A percentile compares a stretch with the other conserved stretches of the same genome.
Conservation (phyloP, 2,329 filamentous ascomycete genomes). For the Lecanoromycetidae sp. region DNA sequence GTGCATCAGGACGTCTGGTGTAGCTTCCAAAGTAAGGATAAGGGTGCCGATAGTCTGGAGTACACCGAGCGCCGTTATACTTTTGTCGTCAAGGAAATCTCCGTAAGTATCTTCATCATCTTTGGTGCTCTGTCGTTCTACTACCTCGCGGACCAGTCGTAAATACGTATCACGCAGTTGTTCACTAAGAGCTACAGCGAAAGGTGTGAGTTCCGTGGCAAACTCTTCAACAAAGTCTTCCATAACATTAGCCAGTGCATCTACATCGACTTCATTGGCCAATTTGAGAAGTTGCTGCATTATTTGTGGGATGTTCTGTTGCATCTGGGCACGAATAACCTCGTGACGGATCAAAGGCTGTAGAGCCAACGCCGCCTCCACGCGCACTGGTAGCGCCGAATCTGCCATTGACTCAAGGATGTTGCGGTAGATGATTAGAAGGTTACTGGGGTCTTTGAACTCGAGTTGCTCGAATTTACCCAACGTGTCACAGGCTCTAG, state of each 20-base stretch:
- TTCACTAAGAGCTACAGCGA: conserved; percentile 89
- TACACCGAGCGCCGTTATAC: conserved; percentile 90
- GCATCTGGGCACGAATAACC: conserved; percentile 87
- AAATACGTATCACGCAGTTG: conserved; percentile 94
- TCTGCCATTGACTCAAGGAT: conserved; percentile 97
- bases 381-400: conserved; percentile 78
- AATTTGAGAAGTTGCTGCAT: conserved; percentile 98
- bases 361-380: conserved; percentile 84
- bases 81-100: conserved; percentile 95
- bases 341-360: conserved; percentile 95
- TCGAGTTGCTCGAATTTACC: conserved; percentile 97
- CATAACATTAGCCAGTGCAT: conserved; percentile 96
- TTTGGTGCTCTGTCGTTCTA: conserved; percentile 70
- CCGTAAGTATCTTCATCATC: conserved; percentile 69
- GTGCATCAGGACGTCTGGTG: conserved; percentile 84
- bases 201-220: conserved; percentile 89
- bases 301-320: conserved; percentile 93
- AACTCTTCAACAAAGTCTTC: conserved; percentile 99
- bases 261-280: conserved; percentile 94
- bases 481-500: conserved; percentile 88
- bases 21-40: conserved; percentile 92
- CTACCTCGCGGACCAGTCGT: conserved; percentile 77
- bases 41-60: conserved; percentile 95
- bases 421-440: conserved; percentile 90
- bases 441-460: conserved; percentile 92